Percentiles rank a stretch among this genome's conserved stretches.
These are phyloP conservation scores for Zygoascus hellenicus DNA, from an alignment of 1,139 yeast genomes.

Conservation along the genomic window DNA sequence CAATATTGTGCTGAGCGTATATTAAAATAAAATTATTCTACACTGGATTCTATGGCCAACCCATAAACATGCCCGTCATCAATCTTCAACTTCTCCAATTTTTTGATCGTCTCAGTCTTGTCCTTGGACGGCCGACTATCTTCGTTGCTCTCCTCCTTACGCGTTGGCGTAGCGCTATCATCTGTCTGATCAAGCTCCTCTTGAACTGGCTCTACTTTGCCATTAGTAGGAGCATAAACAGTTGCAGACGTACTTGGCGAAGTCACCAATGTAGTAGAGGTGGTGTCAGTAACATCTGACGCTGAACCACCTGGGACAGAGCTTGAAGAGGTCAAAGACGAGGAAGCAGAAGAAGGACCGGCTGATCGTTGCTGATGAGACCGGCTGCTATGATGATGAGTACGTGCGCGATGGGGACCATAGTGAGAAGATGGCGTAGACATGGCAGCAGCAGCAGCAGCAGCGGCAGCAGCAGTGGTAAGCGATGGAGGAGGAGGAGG, in stretches of 20 bases:
- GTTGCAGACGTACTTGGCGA: slow-evolving; percentile 7
- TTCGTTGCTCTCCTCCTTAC: slow-evolving; percentile 9
- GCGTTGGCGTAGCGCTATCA: slow-evolving; percentile 11
- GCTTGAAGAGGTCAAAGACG: slow-evolving; percentile 7
- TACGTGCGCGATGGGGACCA: slow-evolving; percentile 7
- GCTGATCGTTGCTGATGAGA: slow-evolving; percentile 9
- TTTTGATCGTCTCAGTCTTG: slow-evolving; percentile 12
- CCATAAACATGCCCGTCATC: slow-evolving; percentile 20
- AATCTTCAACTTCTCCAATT: slow-evolving; percentile 15
- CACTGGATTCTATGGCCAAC: slow-evolving; percentile 20
- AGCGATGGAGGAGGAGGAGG: slow-evolving; percentile 10
- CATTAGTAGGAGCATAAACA: not conserved
- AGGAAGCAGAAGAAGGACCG: slow-evolving; percentile 6
- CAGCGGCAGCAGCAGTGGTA: slow-evolving; percentile 7
- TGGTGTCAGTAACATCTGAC: slow-evolving; percentile 7
- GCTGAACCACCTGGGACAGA: slow-evolving; percentile 7
- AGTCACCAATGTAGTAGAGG: slow-evolving; percentile 6
- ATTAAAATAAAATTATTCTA: slow-evolving; percentile 7
- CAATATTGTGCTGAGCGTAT: slow-evolving; percentile 1
- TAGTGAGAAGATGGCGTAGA: slow-evolving; percentile 5
- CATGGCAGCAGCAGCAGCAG: slow-evolving; percentile 11
- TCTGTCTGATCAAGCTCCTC: slow-evolving; percentile 12
- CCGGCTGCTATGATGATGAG: slow-evolving; percentile 11
- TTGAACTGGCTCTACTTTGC: slow-evolving; percentile 1
- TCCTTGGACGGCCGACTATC: slow-evolving; percentile 4